phyloP scores from a whole-genome alignment of 2,329 filamentous ascomycete species.

The Leptographium flavum region DNA sequence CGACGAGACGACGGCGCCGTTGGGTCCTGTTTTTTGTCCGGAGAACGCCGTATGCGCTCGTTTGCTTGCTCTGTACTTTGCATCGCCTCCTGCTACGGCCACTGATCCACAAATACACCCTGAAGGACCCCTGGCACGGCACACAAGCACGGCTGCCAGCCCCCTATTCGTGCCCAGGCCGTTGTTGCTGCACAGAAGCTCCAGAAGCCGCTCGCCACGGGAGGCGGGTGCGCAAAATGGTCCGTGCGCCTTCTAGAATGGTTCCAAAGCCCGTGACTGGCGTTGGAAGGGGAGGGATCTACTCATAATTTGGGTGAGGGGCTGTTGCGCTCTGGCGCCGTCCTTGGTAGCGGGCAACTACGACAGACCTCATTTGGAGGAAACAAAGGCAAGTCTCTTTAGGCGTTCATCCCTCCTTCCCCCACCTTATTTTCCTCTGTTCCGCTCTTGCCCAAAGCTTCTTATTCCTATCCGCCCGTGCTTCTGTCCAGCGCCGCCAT shows the following conservation, averaged over 20 bases:
- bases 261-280: conserved; percentile 10
- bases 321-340: neutral
- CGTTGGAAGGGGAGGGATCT: neutral
- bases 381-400: conserved; percentile 1
- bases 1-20: no score
- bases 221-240: conserved; percentile 9
- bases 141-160: neutral
- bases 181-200: conserved; percentile 12
- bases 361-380: conserved; percentile 2
- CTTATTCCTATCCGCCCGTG: neutral
- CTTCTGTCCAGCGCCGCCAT: neutral
- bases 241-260: conserved; percentile 15
- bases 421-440: conserved; percentile 6
- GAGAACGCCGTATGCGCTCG: no score
- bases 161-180: neutral
- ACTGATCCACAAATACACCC: no score
- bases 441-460: conserved; percentile 6
- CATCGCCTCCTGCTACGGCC: no score
- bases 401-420: conserved; percentile 1
- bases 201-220: conserved; percentile 9
- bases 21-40: no score
- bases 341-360: neutral
- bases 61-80: no score
- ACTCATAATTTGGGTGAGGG: conserved; percentile 11
- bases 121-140: no score